phyloP scores from a whole-genome alignment of 1,284 basidiomycete genomes.

The Rhodotorula sp. region DNA sequence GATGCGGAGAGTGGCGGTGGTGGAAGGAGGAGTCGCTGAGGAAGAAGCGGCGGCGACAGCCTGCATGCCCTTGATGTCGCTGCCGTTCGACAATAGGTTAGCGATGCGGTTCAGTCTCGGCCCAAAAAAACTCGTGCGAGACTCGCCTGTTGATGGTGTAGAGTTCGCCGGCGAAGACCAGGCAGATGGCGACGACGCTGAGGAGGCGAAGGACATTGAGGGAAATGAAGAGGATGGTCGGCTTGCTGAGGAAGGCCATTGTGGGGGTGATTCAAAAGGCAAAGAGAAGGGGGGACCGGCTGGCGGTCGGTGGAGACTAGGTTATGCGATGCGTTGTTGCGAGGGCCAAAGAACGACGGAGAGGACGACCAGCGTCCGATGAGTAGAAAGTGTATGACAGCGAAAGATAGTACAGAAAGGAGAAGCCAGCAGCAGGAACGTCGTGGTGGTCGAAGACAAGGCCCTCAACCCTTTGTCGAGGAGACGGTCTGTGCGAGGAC shows the following conservation, averaged over 20 bases:
- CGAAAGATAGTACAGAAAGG: too few species aligned
- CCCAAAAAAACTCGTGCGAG: too few species aligned
- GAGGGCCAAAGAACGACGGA: too few species aligned
- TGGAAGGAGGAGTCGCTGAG: background rate
- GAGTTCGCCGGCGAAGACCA: conserved; percentile 71
- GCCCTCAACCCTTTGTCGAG: too few species aligned
- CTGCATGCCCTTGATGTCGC: conserved; percentile 16
- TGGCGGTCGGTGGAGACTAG: too few species aligned
- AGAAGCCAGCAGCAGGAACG: too few species aligned
- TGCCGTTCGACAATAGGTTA: background rate
- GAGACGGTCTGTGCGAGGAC: too few species aligned
- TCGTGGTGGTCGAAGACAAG: too few species aligned
- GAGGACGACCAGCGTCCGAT: too few species aligned
- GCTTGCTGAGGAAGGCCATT: conserved; percentile 18
- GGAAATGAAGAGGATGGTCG: conserved; percentile 61
- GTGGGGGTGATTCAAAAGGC: background rate
- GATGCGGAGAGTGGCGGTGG: conserved; percentile 6
- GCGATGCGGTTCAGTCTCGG: background rate
- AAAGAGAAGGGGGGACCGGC: too few species aligned
- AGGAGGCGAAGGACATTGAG: conserved; percentile 73
- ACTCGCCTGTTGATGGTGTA: conserved; percentile 66
- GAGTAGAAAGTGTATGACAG: too few species aligned
- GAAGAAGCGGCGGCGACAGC: background rate
- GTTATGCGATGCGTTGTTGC: too few species aligned
- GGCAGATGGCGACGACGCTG: conserved; percentile 70